Evolutionary conservation across 495 filamentous ascomycete genomes (phyloP).

Genomic region (Penicillium parvum): DNA sequence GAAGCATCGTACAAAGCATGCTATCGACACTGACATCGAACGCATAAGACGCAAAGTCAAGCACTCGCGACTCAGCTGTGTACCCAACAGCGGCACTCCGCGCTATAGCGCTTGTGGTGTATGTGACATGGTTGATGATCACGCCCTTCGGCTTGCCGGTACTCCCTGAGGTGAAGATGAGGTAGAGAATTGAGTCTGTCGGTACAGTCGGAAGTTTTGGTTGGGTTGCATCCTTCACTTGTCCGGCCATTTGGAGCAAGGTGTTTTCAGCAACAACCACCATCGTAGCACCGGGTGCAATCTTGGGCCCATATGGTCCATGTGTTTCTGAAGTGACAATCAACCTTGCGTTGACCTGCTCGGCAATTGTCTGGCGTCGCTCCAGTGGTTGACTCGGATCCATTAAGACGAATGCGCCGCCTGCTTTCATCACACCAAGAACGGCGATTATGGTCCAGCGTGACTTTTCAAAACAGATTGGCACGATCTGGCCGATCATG

Average conservation of each 20-base stretch:
- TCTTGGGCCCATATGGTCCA: no score
- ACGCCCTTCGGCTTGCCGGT: conserved; percentile 55
- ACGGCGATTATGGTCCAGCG: conserved; percentile 43
- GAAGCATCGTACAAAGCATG: conserved; percentile 41
- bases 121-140: conserved; percentile 44
- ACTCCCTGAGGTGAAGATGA: conserved; percentile 52
- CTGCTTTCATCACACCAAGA: conserved; percentile 41
- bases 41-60: conserved; percentile 44
- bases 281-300: no score
- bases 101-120: conserved; percentile 37
- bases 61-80: conserved; percentile 31
- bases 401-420: conserved; percentile 37
- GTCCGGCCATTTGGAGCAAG: conserved; percentile 30
- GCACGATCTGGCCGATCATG: conserved; percentile 30
- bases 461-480: conserved; percentile 48
- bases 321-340: conserved; percentile 32
- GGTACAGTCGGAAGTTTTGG: conserved; percentile 23
- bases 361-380: conserved; percentile 36
- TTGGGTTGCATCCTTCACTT: conserved; percentile 12
- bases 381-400: conserved; percentile 35
- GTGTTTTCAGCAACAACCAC: conserved; percentile 27
- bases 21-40: conserved; percentile 48
- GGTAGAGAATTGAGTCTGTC: conserved; percentile 31
- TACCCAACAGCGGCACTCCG: conserved; percentile 36
- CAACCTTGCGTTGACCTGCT: conserved; percentile 28